These are phyloP conservation scores for Fusarium graminum DNA, from an alignment of 2,329 filamentous ascomycete genomes.

Conservation along the genomic window DNA sequence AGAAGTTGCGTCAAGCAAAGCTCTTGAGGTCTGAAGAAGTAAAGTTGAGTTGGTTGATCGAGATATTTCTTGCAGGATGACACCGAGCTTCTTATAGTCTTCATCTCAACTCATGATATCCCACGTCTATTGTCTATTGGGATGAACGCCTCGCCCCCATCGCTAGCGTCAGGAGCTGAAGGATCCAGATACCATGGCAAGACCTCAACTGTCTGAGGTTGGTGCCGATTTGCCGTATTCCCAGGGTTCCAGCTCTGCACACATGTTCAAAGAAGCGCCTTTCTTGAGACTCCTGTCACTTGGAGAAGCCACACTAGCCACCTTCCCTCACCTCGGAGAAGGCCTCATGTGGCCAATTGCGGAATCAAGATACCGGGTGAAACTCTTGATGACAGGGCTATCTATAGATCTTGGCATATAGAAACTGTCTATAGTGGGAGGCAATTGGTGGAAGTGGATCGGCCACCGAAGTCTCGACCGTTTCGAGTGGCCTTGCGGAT, in stretches of 20 bases:
- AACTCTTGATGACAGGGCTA: neutral
- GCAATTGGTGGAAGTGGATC: constrained; percentile 14
- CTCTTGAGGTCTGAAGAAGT: constrained; percentile 10
- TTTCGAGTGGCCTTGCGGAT: constrained; percentile 18
- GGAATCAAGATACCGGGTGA: neutral
- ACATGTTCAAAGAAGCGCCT: neutral
- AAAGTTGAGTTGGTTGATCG: constrained; percentile 18
- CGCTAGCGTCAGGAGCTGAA: constrained; percentile 1
- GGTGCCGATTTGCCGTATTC: constrained; percentile 29
- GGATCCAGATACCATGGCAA: constrained; percentile 1
- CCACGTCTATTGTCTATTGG: neutral
- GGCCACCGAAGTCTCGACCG: constrained; percentile 11
- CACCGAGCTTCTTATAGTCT: constrained; percentile 18
- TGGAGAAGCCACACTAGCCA: neutral
- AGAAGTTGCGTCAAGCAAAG: constrained; percentile 33
- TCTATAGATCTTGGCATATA: neutral
- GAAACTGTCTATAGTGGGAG: fast-evolving
- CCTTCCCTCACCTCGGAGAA: neutral
- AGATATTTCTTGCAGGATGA: neutral
- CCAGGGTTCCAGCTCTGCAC: neutral
- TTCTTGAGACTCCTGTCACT: neutral
- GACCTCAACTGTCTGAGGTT: constrained; percentile 1
- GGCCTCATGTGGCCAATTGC: neutral
- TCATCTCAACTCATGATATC: neutral
- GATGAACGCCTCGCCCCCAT: neutral